These are phyloP conservation scores for Urochloa ruziziensis DNA, from an alignment of 176 grass and related monocot species.

Conservation along the genomic window DNA sequence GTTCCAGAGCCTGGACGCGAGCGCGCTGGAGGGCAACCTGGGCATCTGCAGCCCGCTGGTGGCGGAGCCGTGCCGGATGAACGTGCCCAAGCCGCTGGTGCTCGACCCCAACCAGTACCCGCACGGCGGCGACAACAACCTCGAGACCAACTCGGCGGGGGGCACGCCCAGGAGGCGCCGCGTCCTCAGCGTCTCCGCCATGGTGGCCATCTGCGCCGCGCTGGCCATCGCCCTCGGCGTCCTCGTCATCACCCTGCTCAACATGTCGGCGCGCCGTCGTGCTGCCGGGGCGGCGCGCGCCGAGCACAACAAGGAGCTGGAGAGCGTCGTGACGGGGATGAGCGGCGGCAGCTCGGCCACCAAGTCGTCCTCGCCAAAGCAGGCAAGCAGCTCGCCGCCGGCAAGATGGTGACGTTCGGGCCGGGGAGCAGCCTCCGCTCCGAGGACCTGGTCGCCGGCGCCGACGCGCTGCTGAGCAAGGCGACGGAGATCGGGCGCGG, in stretches of 20 bases:
- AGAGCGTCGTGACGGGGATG: constrained; percentile 51
- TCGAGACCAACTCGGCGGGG: constrained; percentile 8
- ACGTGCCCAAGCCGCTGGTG: constrained; percentile 89
- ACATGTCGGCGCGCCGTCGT: constrained; percentile 62
- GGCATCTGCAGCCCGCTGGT: constrained; percentile 91
- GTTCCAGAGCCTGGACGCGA: constrained; percentile 89
- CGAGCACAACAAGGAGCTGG: constrained; percentile 43
- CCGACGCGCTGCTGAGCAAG: constrained; percentile 72
- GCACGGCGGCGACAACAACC: constrained; percentile 38
- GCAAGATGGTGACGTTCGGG: constrained; percentile 84
- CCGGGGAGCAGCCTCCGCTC: constrained; percentile 53
- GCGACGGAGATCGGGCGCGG: constrained; percentile 68
- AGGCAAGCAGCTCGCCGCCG: constrained; percentile 44
- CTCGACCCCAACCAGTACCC: constrained; percentile 78
- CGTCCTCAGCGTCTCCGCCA: constrained; percentile 75
- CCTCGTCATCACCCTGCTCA: constrained; percentile 65
- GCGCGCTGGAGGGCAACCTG: constrained; percentile 82
- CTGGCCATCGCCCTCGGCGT: constrained; percentile 60
- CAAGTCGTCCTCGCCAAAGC: constrained; percentile 3
- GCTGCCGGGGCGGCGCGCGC: neutral
- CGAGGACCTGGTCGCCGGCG: constrained; percentile 74
- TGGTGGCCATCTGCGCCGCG: constrained; percentile 85
- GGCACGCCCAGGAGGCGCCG: constrained; percentile 37
- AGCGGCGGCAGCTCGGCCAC: constrained; percentile 33
- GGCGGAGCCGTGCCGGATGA: constrained; percentile 70